A percentile compares a stretch with the other conserved stretches of the same genome.
Conservation (phyloP, 192 early-diverging fungal species). For the Coemansia sp. region DNA sequence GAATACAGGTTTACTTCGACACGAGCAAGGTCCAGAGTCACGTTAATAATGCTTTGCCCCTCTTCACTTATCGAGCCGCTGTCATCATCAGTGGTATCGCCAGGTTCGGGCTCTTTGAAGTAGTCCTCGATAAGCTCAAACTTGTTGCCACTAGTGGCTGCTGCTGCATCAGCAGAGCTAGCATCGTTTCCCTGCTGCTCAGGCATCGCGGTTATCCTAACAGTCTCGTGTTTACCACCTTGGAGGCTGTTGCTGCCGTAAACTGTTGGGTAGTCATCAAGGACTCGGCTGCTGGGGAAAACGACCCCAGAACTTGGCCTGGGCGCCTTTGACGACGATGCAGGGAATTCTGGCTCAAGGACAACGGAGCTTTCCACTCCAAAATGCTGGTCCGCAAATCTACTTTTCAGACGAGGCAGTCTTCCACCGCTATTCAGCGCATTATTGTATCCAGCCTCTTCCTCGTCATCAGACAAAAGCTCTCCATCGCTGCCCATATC, state of each 20-base stretch:
- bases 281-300: not conserved
- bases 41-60: conserved; percentile 15
- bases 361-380: conserved; percentile 29
- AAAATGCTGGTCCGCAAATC: conserved; percentile 27
- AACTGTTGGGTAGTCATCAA: not conserved
- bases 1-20: conserved; percentile 46
- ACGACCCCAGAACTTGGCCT: not conserved
- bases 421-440: not conserved
- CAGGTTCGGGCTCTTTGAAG: conserved; percentile 36
- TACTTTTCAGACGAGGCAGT: conserved; percentile 21
- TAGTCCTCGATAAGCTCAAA: conserved; percentile 52
- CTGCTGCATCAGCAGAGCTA: not conserved
- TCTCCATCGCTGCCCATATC: conserved; percentile 38
- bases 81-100: conserved; percentile 26
- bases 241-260: not conserved
- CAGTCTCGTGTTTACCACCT: not conserved
- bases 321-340: not conserved
- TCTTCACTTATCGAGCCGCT: conserved; percentile 2
- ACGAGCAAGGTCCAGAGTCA: conserved; percentile 37
- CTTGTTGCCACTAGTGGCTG: not conserved
- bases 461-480: conserved; percentile 17
- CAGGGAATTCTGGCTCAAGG: conserved; percentile 36
- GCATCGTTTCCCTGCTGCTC: not conserved
- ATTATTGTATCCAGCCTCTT: conserved; percentile 6
- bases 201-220: conserved; percentile 3